These are phyloP conservation scores for Cladosporium sp. DNA, from an alignment of 2,329 filamentous ascomycete genomes.

Conservation along the genomic window DNA sequence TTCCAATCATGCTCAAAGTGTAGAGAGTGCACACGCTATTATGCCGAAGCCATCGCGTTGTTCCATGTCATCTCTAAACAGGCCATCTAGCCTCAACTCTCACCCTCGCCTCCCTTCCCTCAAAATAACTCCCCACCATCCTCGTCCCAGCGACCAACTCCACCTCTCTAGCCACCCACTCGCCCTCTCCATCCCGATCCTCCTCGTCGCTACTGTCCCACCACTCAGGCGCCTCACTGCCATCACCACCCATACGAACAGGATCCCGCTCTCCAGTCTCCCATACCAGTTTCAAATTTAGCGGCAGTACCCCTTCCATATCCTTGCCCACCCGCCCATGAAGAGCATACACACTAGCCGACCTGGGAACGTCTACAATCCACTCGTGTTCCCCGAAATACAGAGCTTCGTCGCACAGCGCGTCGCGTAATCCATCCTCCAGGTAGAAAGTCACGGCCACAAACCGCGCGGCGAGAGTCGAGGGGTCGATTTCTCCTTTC, in stretches of 20 bases:
- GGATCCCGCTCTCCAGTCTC: conserved; percentile 91
- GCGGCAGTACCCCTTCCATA: conserved; percentile 59
- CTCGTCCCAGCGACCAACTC: conserved; percentile 76
- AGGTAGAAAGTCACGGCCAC: conserved; percentile 57
- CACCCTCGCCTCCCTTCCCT: conserved; percentile 65
- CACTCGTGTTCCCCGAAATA: conserved; percentile 12
- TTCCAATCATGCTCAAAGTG: too few species aligned
- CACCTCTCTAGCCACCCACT: conserved; percentile 73
- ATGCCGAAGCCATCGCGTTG: too few species aligned
- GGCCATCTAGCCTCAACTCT: conserved; percentile 46
- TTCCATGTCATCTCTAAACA: too few species aligned
- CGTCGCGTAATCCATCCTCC: too few species aligned
- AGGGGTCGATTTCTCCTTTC: conserved; percentile 55
- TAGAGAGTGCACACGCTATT: too few species aligned
- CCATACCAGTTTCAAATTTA: conserved; percentile 68
- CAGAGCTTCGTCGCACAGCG: too few species aligned
- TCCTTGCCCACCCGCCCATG: conserved; percentile 71
- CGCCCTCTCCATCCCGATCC: conserved; percentile 41
- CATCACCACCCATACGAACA: conserved; percentile 44
- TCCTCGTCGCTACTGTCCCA: conserved; percentile 40
- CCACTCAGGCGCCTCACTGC: conserved; percentile 33
- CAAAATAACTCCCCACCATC: conserved; percentile 78
- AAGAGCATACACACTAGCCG: conserved; percentile 75
- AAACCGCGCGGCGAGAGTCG: conserved; percentile 76
- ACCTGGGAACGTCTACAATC: conserved; percentile 60